A percentile compares a stretch with the other conserved stretches of the same genome.
Conservation (phyloP, 2,329 filamentous ascomycete species). For the Cercospora sp. region DNA sequence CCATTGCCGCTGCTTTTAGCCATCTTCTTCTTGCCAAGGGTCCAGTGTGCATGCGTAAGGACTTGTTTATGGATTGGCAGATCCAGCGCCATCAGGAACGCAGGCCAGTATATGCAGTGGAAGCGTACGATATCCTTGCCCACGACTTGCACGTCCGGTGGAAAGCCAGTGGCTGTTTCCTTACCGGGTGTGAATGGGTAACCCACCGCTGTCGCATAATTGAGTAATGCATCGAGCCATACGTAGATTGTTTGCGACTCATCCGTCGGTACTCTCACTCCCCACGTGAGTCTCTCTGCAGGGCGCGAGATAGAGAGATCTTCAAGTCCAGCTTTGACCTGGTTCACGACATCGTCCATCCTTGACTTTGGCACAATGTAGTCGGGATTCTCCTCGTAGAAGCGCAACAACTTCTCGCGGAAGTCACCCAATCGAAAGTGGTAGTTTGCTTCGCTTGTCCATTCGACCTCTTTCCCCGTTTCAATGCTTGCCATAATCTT, state of each 20-base stretch:
- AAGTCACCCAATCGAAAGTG: constrained; percentile 89
- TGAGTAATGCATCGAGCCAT: constrained; percentile 94
- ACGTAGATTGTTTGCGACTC: constrained; percentile 90
- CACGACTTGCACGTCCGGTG: constrained; percentile 86
- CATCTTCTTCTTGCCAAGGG: constrained; percentile 89
- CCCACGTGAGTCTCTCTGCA: constrained; percentile 75
- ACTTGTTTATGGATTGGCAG: constrained; percentile 77
- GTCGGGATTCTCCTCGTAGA: constrained; percentile 73
- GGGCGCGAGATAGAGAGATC: constrained; percentile 91
- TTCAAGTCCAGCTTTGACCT: constrained; percentile 74
- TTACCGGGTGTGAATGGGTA: constrained; percentile 75
- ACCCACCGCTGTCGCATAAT: constrained; percentile 85
- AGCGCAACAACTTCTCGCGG: constrained; percentile 71
- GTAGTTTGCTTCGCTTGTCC: constrained; percentile 90
- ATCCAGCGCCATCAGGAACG: constrained; percentile 84
- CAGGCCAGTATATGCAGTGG: constrained; percentile 97
- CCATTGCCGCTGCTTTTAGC: constrained; percentile 94
- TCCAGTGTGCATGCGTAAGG: constrained; percentile 93
- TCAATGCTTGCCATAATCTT: constrained; percentile 76
- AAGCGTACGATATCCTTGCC: constrained; percentile 97
- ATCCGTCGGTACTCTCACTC: constrained; percentile 84
- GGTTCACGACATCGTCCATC: constrained; percentile 75
- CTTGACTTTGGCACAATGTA: constrained; percentile 74
- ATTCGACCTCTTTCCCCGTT: constrained; percentile 90
- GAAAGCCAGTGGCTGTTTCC: constrained; percentile 71